phyloP scores from a whole-genome alignment of 495 filamentous ascomycete genomes.

The Xylaria curta region DNA sequence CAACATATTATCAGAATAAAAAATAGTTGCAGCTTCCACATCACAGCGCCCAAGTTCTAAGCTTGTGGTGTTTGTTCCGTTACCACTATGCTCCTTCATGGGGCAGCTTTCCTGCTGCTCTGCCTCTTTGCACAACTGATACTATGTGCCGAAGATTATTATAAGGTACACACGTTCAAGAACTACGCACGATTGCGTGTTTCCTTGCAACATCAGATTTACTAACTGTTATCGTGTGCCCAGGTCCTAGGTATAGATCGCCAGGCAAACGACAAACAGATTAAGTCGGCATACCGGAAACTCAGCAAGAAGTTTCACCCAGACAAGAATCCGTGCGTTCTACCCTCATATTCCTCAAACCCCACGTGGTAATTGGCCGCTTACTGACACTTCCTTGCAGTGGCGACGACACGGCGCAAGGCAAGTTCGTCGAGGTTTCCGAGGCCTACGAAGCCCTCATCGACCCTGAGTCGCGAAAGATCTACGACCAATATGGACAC shows the following conservation, averaged over 20 bases:
- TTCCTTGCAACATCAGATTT: slow-evolving; percentile 1
- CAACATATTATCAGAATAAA: neutral
- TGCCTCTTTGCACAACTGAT: slow-evolving; percentile 53
- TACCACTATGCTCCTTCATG: slow-evolving; percentile 48
- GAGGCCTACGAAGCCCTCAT: slow-evolving; percentile 96
- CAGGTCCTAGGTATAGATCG: slow-evolving; percentile 81
- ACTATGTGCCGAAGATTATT: slow-evolving; percentile 76
- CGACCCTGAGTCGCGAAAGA: slow-evolving; percentile 77
- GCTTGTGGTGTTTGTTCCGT: neutral
- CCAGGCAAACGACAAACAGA: slow-evolving; percentile 83
- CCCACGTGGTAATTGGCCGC: neutral
- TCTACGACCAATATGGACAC: slow-evolving; percentile 96
- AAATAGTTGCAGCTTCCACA: neutral
- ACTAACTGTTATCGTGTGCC: slow-evolving; percentile 26
- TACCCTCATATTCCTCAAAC: neutral
- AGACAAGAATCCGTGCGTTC: slow-evolving; percentile 94
- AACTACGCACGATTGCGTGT: neutral
- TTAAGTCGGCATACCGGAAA: slow-evolving; percentile 94
- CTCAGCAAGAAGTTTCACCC: slow-evolving; percentile 97
- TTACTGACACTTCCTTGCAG: slow-evolving; percentile 47
- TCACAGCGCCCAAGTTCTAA: neutral
- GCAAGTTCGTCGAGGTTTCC: slow-evolving; percentile 94
- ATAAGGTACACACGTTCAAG: slow-evolving; percentile 65
- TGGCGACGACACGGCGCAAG: slow-evolving; percentile 76
- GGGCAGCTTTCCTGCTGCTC: slow-evolving; percentile 51